These are phyloP conservation scores for Aspergillus intermedius DNA, from an alignment of 2,329 filamentous ascomycete species.

Conservation along the genomic window DNA sequence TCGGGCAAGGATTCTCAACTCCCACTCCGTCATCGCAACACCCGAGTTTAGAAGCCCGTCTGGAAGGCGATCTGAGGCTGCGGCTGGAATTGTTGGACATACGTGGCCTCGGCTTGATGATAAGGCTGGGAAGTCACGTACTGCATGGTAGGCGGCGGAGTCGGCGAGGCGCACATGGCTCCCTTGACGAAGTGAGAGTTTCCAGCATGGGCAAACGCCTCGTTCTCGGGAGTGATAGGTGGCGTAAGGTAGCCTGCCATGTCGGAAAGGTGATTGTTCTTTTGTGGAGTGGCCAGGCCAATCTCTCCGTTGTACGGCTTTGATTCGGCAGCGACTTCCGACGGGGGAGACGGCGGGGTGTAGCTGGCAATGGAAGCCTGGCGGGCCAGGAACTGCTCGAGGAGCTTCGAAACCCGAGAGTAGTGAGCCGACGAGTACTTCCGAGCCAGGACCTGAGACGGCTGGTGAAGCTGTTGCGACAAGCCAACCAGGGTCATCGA, in stretches of 20 bases:
- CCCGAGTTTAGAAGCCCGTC: slow-evolving; percentile 22
- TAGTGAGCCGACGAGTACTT: slow-evolving; percentile 64
- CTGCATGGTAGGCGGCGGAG: slow-evolving; percentile 29
- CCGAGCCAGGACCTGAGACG: slow-evolving; percentile 59
- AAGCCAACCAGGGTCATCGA: slow-evolving; percentile 51
- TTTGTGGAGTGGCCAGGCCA: slow-evolving; percentile 39
- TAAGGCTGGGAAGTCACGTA: slow-evolving; percentile 32
- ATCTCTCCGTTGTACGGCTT: slow-evolving; percentile 37
- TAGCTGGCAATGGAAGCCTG: slow-evolving; percentile 51
- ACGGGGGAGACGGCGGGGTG: slow-evolving; percentile 36
- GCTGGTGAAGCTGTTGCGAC: slow-evolving; percentile 60
- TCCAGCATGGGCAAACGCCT: slow-evolving; percentile 31
- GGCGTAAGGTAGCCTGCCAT: slow-evolving; percentile 42
- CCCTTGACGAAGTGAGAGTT: slow-evolving; percentile 28
- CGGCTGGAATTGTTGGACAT: slow-evolving; percentile 29
- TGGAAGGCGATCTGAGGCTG: slow-evolving; percentile 30
- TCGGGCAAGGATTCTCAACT: slow-evolving; percentile 1
- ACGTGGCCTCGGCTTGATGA: slow-evolving; percentile 26
- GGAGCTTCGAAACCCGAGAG: slow-evolving; percentile 56
- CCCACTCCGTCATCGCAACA: slow-evolving; percentile 4
- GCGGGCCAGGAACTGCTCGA: slow-evolving; percentile 61
- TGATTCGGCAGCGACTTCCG: slow-evolving; percentile 30
- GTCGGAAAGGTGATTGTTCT: slow-evolving; percentile 26
- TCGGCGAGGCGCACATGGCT: slow-evolving; percentile 32
- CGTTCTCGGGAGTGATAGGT: slow-evolving; percentile 42